Evolutionary conservation across 73 alveolate genomes (phyloP), one percentile per base, ranked within the genome.

Genomic region (Tetrahymena borealis): DNA sequence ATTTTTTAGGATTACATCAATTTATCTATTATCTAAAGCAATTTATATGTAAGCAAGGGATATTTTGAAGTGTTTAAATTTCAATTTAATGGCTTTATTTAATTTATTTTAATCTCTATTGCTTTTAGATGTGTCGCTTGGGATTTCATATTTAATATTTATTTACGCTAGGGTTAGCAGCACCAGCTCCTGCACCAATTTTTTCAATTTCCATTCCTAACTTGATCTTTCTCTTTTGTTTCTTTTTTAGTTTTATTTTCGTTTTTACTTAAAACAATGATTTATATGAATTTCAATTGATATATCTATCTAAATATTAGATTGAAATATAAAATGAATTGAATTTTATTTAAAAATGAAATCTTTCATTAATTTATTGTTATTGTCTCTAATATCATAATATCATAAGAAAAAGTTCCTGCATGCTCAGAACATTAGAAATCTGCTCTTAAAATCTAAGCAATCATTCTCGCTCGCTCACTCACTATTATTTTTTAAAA

Each of bases 171-270:
- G 28, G 85, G 28, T 60, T 60, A 4, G 85, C 9, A 60, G 85
- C 37, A 60, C 37, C 85, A 60, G 85, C 85, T 24, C 37, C 85
- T 60, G n/a, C n/a, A 24, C 85, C 85, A 60, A 35, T 60, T 35
- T 60, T 60, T 60, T 60, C 85, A 60, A 60, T n/a, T 60, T 60
- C 85, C 85, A 60, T 60, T 60, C 85, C 85, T 60, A 60, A 60
- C 28, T 15, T n/a, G n/a, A n/a, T 24, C 28, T 60, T 60, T 32
- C 85, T 60, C 28, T 4, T 60, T 60, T 60, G 16, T 60, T 60
- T 60, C 28, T 18, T 60, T 60, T 60, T 60, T 60, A 60, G 85
- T 60, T 60, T 60, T 60, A 60, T 60, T 60, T 60, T 60, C 85
- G 85, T 60, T 60, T 60, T 60, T 60, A 60, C 85, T 60, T 24